A percentile compares a stretch with the other conserved stretches of the same genome.
phyloP scores from a whole-genome alignment of 257 asterid genomes.

The Osmanthus fragrans region DNA sequence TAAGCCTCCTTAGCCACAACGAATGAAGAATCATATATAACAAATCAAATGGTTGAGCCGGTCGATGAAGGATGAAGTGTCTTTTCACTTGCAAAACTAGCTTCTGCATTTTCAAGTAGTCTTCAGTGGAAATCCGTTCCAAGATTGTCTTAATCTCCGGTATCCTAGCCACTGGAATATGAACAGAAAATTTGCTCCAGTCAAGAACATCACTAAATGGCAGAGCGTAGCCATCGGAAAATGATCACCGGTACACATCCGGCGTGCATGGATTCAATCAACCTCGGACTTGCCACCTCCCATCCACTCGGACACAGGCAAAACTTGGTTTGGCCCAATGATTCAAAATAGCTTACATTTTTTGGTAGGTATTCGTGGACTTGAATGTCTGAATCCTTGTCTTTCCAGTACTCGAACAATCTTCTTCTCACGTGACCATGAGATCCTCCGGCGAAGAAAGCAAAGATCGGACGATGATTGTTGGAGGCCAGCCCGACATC shows the following conservation, averaged over 20 bases:
- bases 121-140: slow-evolving; percentile 18
- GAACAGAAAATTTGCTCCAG: slow-evolving; percentile 49
- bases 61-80: slow-evolving; percentile 29
- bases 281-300: slow-evolving; percentile 71
- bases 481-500: background rate
- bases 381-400: slow-evolving; percentile 37
- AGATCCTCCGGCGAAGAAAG: slow-evolving; percentile 68
- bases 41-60: slow-evolving; percentile 26
- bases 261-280: slow-evolving; percentile 49
- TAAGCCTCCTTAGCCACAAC: slow-evolving; percentile 31
- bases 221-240: slow-evolving; percentile 37
- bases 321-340: slow-evolving; percentile 40
- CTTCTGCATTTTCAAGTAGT: slow-evolving; percentile 19
- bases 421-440: slow-evolving; percentile 52
- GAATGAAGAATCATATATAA: slow-evolving; percentile 28
- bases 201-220: slow-evolving; percentile 69
- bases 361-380: slow-evolving; percentile 55
- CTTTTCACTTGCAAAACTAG: slow-evolving; percentile 21
- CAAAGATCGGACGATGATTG: slow-evolving; percentile 27
- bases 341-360: slow-evolving; percentile 34
- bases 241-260: slow-evolving; percentile 57
- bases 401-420: slow-evolving; percentile 45
- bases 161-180: slow-evolving; percentile 30
- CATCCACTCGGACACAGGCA: slow-evolving; percentile 70
- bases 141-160: slow-evolving; percentile 28